Evolutionary conservation across 176 grass and related monocot species (phyloP).

Genomic region (Phragmites australis): DNA sequence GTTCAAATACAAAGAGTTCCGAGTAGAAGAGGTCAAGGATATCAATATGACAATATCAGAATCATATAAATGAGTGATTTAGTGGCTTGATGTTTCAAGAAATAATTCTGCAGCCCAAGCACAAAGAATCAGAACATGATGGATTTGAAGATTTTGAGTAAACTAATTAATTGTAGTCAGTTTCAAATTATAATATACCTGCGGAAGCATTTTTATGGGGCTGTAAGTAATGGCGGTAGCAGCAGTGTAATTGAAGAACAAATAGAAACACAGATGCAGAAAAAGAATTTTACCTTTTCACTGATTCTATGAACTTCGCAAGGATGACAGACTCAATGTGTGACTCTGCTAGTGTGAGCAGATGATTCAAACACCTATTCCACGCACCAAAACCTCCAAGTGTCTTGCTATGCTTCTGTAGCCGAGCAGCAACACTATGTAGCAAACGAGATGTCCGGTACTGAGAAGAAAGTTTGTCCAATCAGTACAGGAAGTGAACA

Average conservation of each 20-base stretch:
- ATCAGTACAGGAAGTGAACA: constrained; percentile 15
- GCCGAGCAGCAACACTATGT: constrained; percentile 83
- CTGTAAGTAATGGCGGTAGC: constrained; percentile 16
- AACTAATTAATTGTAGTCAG: no score
- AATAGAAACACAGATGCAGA: not conserved
- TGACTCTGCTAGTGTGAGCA: constrained; percentile 86
- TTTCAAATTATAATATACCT: not conserved
- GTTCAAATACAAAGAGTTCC: not conserved
- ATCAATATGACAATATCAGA: not conserved
- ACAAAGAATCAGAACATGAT: not conserved
- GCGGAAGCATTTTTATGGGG: not conserved
- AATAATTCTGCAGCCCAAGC: not conserved
- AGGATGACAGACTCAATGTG: constrained; percentile 95
- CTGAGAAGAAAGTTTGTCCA: constrained; percentile 43
- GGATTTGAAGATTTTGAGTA: not conserved
- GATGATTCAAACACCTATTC: constrained; percentile 99
- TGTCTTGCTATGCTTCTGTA: constrained; percentile 81
- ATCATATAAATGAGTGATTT: not conserved
- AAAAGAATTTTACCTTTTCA: constrained; percentile 59
- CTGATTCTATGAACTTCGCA: constrained; percentile 84
- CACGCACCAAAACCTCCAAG: constrained; percentile 96
- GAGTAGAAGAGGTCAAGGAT: not conserved
- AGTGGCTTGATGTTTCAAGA: not conserved
- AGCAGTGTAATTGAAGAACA: not conserved
- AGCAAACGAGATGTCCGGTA: constrained; percentile 91